Evolutionary conservation across 495 filamentous ascomycete species (phyloP), one percentile per base, ranked within the genome.

Genomic region (Penicillium ucsense): DNA sequence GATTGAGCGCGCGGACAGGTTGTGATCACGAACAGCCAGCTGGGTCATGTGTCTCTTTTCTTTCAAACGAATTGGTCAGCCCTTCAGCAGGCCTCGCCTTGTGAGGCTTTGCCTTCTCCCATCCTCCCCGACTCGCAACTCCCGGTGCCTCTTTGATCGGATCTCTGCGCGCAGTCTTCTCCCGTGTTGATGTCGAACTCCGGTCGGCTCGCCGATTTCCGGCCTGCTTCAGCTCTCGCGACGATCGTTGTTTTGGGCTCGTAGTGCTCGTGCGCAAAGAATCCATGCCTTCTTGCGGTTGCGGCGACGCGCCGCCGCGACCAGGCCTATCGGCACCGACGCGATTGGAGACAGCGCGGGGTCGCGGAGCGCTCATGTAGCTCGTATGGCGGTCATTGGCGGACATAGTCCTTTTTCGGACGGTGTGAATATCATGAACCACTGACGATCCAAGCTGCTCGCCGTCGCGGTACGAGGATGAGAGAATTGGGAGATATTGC

Each of bases 151-250:
- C 74, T 61, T 84, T 83, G 44, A 82, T 73, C 5, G 85, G 80
- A 53, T 83, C 88, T 59, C 74, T 75, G 12, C 82, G 73, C 52
- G 76, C 65, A 8, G 82, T 52, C 38, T 75, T 83, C 51, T 89
- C 84, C 52, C 75, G 76, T 6, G 78, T 83, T 8, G 84, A 82
- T 42, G 85, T 64, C 47, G 78, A 74, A 29, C 61, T 53, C 20
- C 70, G 64, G 44, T 74, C 71, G 7, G 60, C 58, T 30, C 67
- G 66, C 20, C 20, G 20, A 47, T 67, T 72, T 37, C 68, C 66
- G 37, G 50, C 59, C 42, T 40, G 57, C 38, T 61, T 63, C 39
- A 56, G 60, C 2, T 73, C 67, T 38, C 63, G 61, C 11, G 67
- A 55, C 11, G 55, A 36, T 43, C 58, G 61, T 40, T 54, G 59